Base-by-base conservation (phyloP, 139 green algal species). In the Edaphochlamys debaryana region DNA sequence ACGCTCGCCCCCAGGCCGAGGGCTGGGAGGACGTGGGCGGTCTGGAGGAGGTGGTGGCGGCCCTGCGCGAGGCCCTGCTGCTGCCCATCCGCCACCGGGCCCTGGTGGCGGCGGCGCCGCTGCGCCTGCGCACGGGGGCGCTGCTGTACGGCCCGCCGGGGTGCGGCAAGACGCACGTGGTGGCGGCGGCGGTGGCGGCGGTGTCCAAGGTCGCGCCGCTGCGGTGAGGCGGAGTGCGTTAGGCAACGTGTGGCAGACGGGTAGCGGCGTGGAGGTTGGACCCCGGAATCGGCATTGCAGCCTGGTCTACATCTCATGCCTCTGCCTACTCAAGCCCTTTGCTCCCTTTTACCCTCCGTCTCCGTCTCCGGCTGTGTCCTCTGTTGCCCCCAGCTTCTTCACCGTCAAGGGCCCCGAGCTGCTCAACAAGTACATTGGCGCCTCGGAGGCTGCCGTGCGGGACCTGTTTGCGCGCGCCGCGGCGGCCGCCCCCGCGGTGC, bases 341-440 rank as follows among this genome's bases (percentile, higher is more conserved):
- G n/a, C n/a, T n/a, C n/a, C n/a, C n/a, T n/a, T n/a, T n/a, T n/a
- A n/a, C n/a, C n/a, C n/a, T n/a, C n/a, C n/a, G n/a, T n/a, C n/a
- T n/a, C n/a, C n/a, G n/a, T n/a, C n/a, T n/a, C n/a, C n/a, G n/a
- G n/a, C n/a, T n/a, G n/a, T n/a, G n/a, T n/a, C n/a, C n/a, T n/a
- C n/a, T n/a, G n/a, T n/a, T 36, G 23, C 25, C 8, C 30, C 1
- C 42, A 79, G 69, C 34, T 80, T 86, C 42, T n/a, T 73, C 20
- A 27, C 86, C 42, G 92, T 95, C 37, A 96, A 98, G 86, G 97
- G 97, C 36, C 97, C 97, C 2, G 97, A 99, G 94, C 89, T 99
- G 80, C 91, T 99, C 0, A 98, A 99, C 92, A 99, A 99, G 90
- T 99, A 99, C 90, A 99, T 99, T 76, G 97, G 97, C 23, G 93